Percentiles rank a stretch among this genome's conserved stretches.
These are phyloP conservation scores for Pseudogymnoascus sp. DNA, from an alignment of 2,329 filamentous ascomycete genomes.

Conservation along the genomic window DNA sequence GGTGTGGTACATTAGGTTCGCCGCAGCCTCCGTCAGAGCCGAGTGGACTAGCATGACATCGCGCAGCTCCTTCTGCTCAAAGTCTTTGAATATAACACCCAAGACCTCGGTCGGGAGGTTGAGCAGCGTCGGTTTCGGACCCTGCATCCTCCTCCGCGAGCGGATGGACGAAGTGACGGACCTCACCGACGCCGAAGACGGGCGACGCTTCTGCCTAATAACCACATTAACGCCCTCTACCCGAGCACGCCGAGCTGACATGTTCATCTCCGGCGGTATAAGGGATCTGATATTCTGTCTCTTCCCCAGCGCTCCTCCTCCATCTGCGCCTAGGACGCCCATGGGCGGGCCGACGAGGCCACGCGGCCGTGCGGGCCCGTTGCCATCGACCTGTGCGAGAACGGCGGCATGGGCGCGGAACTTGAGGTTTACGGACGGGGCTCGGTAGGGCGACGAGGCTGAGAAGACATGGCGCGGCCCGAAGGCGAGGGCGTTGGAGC, in stretches of 20 bases:
- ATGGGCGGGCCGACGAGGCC: constrained; percentile 5
- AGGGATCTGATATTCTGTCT: constrained; percentile 12
- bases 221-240: constrained; percentile 3
- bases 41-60: constrained; percentile 15
- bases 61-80: constrained; percentile 14
- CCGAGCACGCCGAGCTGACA: neutral
- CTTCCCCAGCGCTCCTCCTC: neutral
- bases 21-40: constrained; percentile 16
- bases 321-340: neutral
- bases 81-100: constrained; percentile 15
- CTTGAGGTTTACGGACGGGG: constrained; percentile 5
- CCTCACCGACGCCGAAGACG: constrained; percentile 13
- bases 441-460: constrained; percentile 10
- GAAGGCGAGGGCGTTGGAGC: constrained; percentile 16
- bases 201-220: constrained; percentile 11
- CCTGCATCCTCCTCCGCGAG: constrained; percentile 10
- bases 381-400: constrained; percentile 14
- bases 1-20: constrained; percentile 14
- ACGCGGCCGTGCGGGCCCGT: constrained; percentile 10
- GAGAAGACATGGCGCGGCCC: constrained; percentile 14
- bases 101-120: constrained; percentile 18
- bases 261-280: constrained; percentile 9
- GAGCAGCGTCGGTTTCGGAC: constrained; percentile 11
- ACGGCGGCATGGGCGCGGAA: constrained; percentile 7
- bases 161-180: constrained; percentile 13